Conservation (phyloP, 2,329 filamentous ascomycete genomes). For the Xylariales sp. region DNA sequence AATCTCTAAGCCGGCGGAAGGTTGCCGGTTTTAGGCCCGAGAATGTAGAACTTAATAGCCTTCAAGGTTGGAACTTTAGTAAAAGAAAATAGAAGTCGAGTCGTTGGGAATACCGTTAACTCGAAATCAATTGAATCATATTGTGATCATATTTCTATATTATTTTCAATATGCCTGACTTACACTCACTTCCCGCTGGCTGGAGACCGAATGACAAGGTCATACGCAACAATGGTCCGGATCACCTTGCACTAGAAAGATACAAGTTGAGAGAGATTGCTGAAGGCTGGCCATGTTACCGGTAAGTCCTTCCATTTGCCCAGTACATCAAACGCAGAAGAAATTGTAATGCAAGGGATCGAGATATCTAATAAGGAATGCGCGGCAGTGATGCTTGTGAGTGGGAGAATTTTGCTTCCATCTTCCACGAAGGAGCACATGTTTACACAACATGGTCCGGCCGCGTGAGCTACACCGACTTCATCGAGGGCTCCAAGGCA, state of each 20-base stretch:
- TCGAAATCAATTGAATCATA: too few species aligned
- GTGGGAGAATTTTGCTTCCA: slow-evolving; percentile 46
- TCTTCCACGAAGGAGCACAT: slow-evolving; percentile 42
- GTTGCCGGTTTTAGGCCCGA: too few species aligned
- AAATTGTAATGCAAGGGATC: background rate
- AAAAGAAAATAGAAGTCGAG: too few species aligned
- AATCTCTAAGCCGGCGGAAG: too few species aligned
- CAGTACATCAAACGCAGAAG: background rate
- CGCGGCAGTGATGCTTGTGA: slow-evolving; percentile 41
- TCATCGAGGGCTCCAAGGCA: slow-evolving; percentile 31
- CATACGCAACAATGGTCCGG: slow-evolving; percentile 2
- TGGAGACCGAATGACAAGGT: background rate
- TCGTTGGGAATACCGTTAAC: too few species aligned
- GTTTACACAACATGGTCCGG: slow-evolving; percentile 47
- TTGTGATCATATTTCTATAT: too few species aligned
- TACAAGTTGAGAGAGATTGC: slow-evolving; percentile 2
- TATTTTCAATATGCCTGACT: background rate
- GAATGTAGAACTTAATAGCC: too few species aligned
- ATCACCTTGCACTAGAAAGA: background rate
- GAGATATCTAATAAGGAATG: too few species aligned
- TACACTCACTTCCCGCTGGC: background rate
- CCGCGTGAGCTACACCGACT: slow-evolving; percentile 31
- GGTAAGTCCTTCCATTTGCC: background rate
- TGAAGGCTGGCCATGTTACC: slow-evolving; percentile 3
- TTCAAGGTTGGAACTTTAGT: too few species aligned